Evolutionary conservation across 257 asterid species (phyloP).

Genomic region (Lycium ferocissimum): DNA sequence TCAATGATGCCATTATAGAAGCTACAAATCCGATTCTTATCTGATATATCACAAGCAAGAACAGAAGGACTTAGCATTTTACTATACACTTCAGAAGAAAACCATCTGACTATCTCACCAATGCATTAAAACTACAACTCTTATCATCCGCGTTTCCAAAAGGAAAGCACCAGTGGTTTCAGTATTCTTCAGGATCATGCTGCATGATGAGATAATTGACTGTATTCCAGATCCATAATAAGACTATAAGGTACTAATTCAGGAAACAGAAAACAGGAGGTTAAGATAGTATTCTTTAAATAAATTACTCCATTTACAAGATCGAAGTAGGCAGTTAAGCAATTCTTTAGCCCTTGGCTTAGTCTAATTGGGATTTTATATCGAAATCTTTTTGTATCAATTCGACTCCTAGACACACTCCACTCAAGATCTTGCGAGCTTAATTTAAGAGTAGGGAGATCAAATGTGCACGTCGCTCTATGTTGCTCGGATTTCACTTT

Average conservation of each 20-base stretch:
- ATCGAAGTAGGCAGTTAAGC: constrained; percentile 7
- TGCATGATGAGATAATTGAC: neutral
- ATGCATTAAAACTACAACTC: neutral
- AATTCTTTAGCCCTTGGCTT: constrained; percentile 7
- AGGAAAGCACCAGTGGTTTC: neutral
- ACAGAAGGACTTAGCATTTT: neutral
- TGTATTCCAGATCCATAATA: neutral
- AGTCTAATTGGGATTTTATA: neutral
- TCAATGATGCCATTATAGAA: neutral
- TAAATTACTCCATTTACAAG: constrained; percentile 2
- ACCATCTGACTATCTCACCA: neutral
- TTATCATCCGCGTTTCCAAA: neutral
- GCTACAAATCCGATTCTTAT: neutral
- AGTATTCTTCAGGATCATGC: no score
- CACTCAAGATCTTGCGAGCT: neutral
- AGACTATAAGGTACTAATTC: neutral
- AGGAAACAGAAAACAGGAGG: neutral
- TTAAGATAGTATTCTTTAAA: neutral
- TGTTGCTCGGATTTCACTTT: no score
- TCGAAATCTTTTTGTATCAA: constrained; percentile 9
- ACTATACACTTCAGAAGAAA: neutral
- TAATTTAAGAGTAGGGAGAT: neutral
- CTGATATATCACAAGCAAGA: constrained; percentile 4
- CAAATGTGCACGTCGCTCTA: neutral
- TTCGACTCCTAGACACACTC: neutral